A percentile compares a stretch with the other conserved stretches of the same genome.
Conservation (phyloP, 2,329 filamentous ascomycete species). For the Phoma sp. region DNA sequence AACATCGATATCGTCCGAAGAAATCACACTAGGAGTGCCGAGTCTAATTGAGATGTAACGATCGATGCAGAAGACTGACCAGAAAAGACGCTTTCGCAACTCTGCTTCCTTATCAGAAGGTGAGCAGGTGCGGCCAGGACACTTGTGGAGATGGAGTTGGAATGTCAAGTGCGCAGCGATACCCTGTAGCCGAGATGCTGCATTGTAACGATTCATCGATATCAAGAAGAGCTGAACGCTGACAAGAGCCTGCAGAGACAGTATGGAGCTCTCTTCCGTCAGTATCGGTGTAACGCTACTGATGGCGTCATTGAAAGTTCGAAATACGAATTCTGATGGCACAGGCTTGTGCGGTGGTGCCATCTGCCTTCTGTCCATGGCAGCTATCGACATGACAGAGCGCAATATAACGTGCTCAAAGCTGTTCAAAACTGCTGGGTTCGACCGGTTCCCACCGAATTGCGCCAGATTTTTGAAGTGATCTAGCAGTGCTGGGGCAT, state of each 20-base stretch:
- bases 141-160: slow-evolving; percentile 27
- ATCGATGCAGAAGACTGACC: slow-evolving; percentile 34
- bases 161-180: slow-evolving; percentile 28
- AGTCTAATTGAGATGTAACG: slow-evolving; percentile 33
- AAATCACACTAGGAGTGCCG: slow-evolving; percentile 29
- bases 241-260: slow-evolving; percentile 31
- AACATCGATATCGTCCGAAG: slow-evolving; percentile 27
- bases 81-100: slow-evolving; percentile 33
- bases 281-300: slow-evolving; percentile 23
- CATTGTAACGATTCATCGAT: slow-evolving; percentile 34
- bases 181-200: slow-evolving; percentile 31
- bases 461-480: slow-evolving; percentile 20
- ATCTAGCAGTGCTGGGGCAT: slow-evolving; percentile 30
- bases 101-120: slow-evolving; percentile 21
- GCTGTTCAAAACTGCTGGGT: slow-evolving; percentile 1
- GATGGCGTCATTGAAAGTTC: slow-evolving; percentile 30
- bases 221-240: slow-evolving; percentile 33
- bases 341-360: slow-evolving; percentile 6
- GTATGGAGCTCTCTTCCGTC: slow-evolving; percentile 30
- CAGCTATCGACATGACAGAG: slow-evolving; percentile 32
- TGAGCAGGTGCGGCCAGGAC: slow-evolving; percentile 14
- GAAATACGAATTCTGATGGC: slow-evolving; percentile 23
- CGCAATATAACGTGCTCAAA: slow-evolving; percentile 30
- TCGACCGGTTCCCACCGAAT: not conserved
- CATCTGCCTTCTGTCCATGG: slow-evolving; percentile 29